A percentile compares a stretch with the other conserved stretches of the same genome.
phyloP scores from a whole-genome alignment of 768 basidiomycete species.

The Mycena metata region DNA sequence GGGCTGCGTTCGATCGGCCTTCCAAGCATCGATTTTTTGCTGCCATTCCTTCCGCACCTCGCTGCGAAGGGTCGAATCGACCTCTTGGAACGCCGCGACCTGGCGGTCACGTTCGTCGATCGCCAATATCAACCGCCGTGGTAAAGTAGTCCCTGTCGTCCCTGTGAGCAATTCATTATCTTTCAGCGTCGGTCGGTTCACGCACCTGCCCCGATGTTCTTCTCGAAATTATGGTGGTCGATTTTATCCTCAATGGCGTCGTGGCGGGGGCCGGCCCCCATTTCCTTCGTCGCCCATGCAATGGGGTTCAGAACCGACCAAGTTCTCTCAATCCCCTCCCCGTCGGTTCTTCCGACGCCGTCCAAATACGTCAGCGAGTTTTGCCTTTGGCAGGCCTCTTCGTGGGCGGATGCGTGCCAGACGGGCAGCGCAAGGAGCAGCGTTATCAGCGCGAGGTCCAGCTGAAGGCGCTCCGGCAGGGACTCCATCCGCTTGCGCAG shows the following conservation, averaged over 20 bases:
- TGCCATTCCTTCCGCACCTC: conserved; percentile 18
- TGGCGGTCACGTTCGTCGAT: conserved; percentile 26
- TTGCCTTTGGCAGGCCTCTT: conserved; percentile 27
- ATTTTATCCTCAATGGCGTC: conserved; percentile 47
- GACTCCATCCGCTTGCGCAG: neutral
- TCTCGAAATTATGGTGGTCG: conserved; percentile 39
- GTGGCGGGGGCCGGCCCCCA: conserved; percentile 42
- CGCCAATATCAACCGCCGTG: conserved; percentile 20
- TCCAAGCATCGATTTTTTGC: conserved; percentile 12
- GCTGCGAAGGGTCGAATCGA: conserved; percentile 6
- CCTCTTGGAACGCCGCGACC: neutral
- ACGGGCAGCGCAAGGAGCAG: conserved; percentile 27
- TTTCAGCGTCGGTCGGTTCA: neutral
- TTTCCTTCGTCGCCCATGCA: conserved; percentile 47
- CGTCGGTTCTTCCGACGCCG: conserved; percentile 35
- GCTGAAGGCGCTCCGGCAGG: neutral
- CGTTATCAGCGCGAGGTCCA: neutral
- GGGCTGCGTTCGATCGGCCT: neutral
- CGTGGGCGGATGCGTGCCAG: conserved; percentile 40
- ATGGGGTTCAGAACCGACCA: conserved; percentile 47
- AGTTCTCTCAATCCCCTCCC: conserved; percentile 40
- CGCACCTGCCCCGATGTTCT: too few species aligned
- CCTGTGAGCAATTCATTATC: neutral
- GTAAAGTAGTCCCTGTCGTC: neutral
- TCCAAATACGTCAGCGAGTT: conserved; percentile 34